Conservation (phyloP, 306 rosid genomes). For the Vigna hirtella region DNA sequence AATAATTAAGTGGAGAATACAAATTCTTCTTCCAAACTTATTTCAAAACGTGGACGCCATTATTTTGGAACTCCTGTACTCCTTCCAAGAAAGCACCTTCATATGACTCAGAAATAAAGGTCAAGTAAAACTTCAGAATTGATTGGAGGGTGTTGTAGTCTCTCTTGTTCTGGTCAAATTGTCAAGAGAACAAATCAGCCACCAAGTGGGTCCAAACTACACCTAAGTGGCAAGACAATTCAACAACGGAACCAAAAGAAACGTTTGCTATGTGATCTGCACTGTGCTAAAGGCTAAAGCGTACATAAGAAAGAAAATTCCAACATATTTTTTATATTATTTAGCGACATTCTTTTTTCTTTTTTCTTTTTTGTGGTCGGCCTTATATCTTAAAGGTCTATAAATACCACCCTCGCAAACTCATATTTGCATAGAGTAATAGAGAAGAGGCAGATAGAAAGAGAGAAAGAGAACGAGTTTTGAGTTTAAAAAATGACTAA, state of each 20-base stretch:
- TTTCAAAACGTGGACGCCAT: background rate
- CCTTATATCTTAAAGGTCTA: conserved; percentile 20
- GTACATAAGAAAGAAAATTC: background rate
- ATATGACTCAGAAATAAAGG: background rate
- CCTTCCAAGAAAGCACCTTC: conserved; percentile 41
- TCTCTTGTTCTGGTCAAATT: conserved; percentile 37
- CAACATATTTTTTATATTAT: conserved; percentile 5
- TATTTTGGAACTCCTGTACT: conserved; percentile 19
- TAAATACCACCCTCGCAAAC: conserved; percentile 48
- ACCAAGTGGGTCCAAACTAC: conserved; percentile 36
- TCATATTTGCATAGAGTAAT: conserved; percentile 19
- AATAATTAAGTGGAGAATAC: background rate
- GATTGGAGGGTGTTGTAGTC: conserved; percentile 6
- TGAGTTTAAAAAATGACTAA: conserved; percentile 57
- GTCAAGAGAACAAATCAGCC: conserved; percentile 32
- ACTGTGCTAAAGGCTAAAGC: background rate
- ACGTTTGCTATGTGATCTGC: conserved; percentile 17
- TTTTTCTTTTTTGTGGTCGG: background rate
- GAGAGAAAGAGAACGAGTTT: background rate
- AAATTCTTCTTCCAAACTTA: conserved; percentile 3
- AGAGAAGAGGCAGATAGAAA: conserved; percentile 24
- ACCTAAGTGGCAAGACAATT: conserved; percentile 39
- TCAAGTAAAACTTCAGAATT: background rate
- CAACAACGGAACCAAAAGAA: conserved; percentile 44
- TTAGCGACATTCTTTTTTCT: background rate